Conservation (phyloP, 441 rosid genomes). For the Hura crepitans region DNA sequence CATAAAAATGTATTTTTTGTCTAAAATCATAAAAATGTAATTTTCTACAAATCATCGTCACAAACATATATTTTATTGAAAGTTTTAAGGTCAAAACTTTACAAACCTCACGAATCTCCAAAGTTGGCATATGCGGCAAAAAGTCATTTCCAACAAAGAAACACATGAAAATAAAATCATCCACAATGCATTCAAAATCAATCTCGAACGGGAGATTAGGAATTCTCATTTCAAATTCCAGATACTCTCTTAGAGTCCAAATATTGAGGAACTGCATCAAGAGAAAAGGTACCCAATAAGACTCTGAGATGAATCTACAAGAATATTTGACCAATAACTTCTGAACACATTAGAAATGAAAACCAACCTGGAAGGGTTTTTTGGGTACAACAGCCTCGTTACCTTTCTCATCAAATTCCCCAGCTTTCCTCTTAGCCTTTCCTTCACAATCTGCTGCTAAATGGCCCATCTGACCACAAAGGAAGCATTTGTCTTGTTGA, state of each 20-base stretch:
- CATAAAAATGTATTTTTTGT: background rate
- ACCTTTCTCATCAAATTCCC: constrained; percentile 93
- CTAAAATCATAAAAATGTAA: background rate
- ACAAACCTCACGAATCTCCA: constrained; percentile 98
- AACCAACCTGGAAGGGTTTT: constrained; percentile 88
- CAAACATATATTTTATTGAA: background rate
- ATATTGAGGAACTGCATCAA: constrained; percentile 73
- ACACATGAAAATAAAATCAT: constrained; percentile 98
- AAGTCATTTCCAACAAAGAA: constrained; percentile 99
- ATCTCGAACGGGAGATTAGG: constrained; percentile 49
- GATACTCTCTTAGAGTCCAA: constrained; percentile 92
- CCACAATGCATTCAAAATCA: constrained; percentile 80
- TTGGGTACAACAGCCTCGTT: constrained; percentile 47
- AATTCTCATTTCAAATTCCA: constrained; percentile 73
- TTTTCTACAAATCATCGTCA: background rate
- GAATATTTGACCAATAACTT: too few species aligned
- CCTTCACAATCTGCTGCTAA: constrained; percentile 85
- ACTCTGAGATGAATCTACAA: too few species aligned
- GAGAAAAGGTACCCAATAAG: too few species aligned
- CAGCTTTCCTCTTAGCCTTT: constrained; percentile 76
- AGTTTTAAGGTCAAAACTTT: background rate
- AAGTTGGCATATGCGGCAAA: constrained; percentile 96
- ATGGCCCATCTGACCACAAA: constrained; percentile 97
- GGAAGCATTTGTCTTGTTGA: constrained; percentile 84
- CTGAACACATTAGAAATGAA: constrained; percentile 1